Evolutionary conservation across 139 green algal species (phyloP), one percentile per base, ranked within the genome.

Genomic region (Chlorella vulgaris): DNA sequence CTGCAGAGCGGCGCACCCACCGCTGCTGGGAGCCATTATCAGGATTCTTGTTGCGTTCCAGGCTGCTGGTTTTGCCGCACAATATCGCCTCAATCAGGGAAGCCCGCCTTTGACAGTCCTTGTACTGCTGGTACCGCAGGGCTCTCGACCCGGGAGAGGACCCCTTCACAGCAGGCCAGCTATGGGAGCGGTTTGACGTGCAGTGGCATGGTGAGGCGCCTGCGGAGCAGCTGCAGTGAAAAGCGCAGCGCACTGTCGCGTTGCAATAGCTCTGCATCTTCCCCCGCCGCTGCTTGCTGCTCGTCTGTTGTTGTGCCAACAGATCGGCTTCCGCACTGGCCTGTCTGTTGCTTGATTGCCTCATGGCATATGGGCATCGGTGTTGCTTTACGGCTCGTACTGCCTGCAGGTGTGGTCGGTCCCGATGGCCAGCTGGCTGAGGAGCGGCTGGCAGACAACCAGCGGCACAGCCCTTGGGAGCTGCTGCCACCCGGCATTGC

Each of bases 111-210:
- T n/a, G n/a, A n/a, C n/a, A n/a, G n/a, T n/a, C n/a, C n/a, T n/a
- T n/a, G n/a, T n/a, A n/a, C n/a, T 58, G 47, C 47, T 58, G 47
- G 10, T 58, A 15, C 47, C 47, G 73, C 73, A 50, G 40, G 28
- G 26, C 35, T 43, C 81, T 19, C 19, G 80, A 68, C 8, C 70
- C 84, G 61, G 26, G 81, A 39, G 69, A 74, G 19, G 87, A 90
- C 33, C 83, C 86, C 6, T 92, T 81, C 36, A 81, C 60, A 0
- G 85, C 78, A 8, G 78, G 70, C 5, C 80, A 74, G 0, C 83
- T 91, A 21, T 93, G 89, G 89, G 82, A 93, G 76, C 76, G 88
- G 21, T 93, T 86, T 65, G 40, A 53, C 7, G 81, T 92, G 40
- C 26, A 40, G 24, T 92, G 86, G 84, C 47, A 81, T 13, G 53